Base-by-base conservation (phyloP, 2,329 filamentous ascomycete genomes). In the Colletotrichum musae region DNA sequence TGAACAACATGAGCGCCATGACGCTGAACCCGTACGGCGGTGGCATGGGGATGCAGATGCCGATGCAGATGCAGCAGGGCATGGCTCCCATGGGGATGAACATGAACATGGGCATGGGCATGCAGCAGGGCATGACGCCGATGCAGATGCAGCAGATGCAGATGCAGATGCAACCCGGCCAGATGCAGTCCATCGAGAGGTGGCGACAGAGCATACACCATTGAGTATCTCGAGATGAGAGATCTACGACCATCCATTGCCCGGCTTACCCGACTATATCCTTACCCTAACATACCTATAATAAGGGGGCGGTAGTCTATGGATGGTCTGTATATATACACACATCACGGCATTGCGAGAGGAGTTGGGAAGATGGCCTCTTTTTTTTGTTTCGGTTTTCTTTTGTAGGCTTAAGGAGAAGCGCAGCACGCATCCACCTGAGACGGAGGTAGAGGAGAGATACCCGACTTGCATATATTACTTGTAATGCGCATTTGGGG, bases 121-220 rank as follows among this genome's bases (percentile, higher is more conserved):
- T 71, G 62, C 68, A 71, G 50, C 64, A 60, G 10, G 58, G 54
- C 16, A 71, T 71, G 68, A 58, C 72, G 58, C 71, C 68, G 21
- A 74, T 75, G 73, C 74, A 69, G 48, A 71, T 71, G 72, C 73
- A 45, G 68, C 61, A 41, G 53, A 58, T 67, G 62, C 70, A 62
- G 51, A 62, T 60, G 62, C 70, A 62, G 51, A 62, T 60, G 62
- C 70, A 62, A 36, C 67, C 65, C 15, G 71, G 71, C 50, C 60
- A 71, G 50, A 63, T 70, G 72, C 70, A 70, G 41, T 61, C 57
- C 12, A 45, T 72, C 3, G 70, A 84, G 68, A 78, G 80, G 62
- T 84, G 82, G 82, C 77, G 82, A 51, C 82, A 83, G 61, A 76
- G 82, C 57, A 78, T 84, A 18, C 75, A 76, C 64, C 58, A 67